Base-by-base conservation (phyloP, 2,329 filamentous ascomycete species). In the Aspergillus thermomutatus region DNA sequence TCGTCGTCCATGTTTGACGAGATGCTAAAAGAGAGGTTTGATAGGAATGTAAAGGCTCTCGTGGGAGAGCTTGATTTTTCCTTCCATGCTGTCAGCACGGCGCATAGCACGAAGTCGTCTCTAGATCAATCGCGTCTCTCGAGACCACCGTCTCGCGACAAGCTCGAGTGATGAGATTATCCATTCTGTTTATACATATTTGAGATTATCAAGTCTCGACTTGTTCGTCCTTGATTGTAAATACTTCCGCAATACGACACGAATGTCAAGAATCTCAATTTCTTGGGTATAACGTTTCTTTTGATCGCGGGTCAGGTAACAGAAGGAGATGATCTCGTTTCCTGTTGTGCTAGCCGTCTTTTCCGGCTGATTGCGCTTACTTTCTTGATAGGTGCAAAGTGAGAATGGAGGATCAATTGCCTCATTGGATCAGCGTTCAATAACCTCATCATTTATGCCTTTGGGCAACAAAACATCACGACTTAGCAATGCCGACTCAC, bases 41-140 rank as follows among this genome's bases (percentile, higher is more conserved):
- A 21, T 52, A 79, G 77, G 23, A 79, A 80, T 27, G 83, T 92
- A 1, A 87, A 82, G 66, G 81, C 81, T 41, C 74, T 92, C 28
- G 88, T 92, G 0, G 89, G 89, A 1, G 88, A 90, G 60, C 80
- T 91, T 23, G 89, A 92, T 69, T 92, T 92, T 66, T 85, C 83
- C 37, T 89, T 87, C 66, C 81, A 85, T 58, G 73, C 86, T 19
- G 78, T 83, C 2, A 75, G 69, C 55, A 74, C 70, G 1, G 60
- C 59, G 4, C 65, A 72, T 1, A 61, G 60, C 41, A 55, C 53
- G 11, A 60, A 60, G 23, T 67, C 66, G 0, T 62, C 67, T n/a
- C 61, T 66, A 55, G 54, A 68, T 53, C 64, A 69, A 8, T 61
- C 63, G 3, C 61, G 64, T 27, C 48, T 57, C 11, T 66, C 63